Percentiles rank a stretch among this genome's conserved stretches.
Evolutionary conservation across 441 rosid genomes (phyloP).

Genomic region (Euphorbia schlechtendalii): DNA sequence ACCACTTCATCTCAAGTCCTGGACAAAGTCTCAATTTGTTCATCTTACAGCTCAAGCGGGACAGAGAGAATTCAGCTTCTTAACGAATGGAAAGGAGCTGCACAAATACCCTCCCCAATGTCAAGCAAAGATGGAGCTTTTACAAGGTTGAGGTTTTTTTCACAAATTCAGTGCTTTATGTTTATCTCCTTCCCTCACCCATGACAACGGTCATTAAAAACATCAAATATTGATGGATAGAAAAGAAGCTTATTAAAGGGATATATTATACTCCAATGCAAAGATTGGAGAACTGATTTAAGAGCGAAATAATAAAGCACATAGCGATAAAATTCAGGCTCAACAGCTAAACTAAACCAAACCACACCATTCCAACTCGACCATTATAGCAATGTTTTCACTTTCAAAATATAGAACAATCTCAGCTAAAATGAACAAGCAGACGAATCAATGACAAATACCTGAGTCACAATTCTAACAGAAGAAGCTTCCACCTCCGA

Average conservation of each 20-base stretch:
- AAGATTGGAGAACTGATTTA: neutral
- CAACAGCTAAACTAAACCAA: neutral
- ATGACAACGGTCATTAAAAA: neutral
- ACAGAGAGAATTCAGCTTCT: neutral
- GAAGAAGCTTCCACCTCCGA: conserved; percentile 83
- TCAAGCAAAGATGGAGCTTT: neutral
- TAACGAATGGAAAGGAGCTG: neutral
- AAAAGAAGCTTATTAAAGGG: neutral
- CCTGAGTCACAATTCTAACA: conserved; percentile 79
- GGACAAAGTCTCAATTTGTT: neutral
- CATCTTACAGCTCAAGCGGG: neutral
- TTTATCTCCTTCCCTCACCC: neutral
- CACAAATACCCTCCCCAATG: neutral
- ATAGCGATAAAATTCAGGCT: too few relatives aligned
- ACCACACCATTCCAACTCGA: neutral
- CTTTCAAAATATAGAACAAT: neutral
- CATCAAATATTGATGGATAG: neutral
- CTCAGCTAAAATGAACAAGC: neutral
- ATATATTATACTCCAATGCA: neutral
- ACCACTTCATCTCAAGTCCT: neutral
- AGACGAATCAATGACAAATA: conserved; percentile 9
- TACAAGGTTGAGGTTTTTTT: neutral
- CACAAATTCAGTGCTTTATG: too few relatives aligned
- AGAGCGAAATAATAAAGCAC: neutral
- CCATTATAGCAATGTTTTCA: neutral